Base-by-base conservation (phyloP, 139 green algal species). In the Medakamo hakoo region DNA sequence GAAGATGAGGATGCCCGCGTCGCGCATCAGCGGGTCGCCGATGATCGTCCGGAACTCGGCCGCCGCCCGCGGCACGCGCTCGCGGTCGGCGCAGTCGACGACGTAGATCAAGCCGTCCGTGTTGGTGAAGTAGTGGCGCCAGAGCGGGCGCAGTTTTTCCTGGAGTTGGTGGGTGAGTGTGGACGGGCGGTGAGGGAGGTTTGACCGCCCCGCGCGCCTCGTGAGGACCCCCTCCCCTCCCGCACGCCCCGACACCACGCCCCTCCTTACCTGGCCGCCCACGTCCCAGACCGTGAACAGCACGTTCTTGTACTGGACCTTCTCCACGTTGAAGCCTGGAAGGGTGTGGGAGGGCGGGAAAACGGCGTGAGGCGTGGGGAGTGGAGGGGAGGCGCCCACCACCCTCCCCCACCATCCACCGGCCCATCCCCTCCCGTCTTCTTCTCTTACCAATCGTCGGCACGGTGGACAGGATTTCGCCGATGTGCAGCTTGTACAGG, bases 21-120 rank as follows among this genome's bases (percentile, higher is more conserved):
- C 88, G 28, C 79, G 68, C 90, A 97, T 97, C 22, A 96, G 68
- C 20, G 90, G 88, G 68, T 97, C 90, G 23, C 86, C 77, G 23
- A 96, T 80, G 65, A 97, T 97, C 24, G 75, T 68, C 77, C 84
- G 77, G 60, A 96, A 96, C 73, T 96, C 89, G 18, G 71, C 65
- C 23, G 80, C 82, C 14, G 88, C 88, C 16, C 71, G 72, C 1
- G 74, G 68, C 22, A 97, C 74, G 40, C 93, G 82, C 59, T 98
- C 92, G 30, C 83, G 79, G 77, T 99, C 93, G 59, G 91, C 79
- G 32, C 78, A 94, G 73, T 99, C 93, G 4, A 99, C 90, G 30
- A 99, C 93, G 70, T 95, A 98, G 65, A 99, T 98, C 3, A 99
- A 78, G 48, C 83, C 93, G 65, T 99, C 90, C 62, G 88, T 99